Evolutionary conservation across 2,329 filamentous ascomycete species (phyloP).

Genomic region (Ilyonectria robusta): DNA sequence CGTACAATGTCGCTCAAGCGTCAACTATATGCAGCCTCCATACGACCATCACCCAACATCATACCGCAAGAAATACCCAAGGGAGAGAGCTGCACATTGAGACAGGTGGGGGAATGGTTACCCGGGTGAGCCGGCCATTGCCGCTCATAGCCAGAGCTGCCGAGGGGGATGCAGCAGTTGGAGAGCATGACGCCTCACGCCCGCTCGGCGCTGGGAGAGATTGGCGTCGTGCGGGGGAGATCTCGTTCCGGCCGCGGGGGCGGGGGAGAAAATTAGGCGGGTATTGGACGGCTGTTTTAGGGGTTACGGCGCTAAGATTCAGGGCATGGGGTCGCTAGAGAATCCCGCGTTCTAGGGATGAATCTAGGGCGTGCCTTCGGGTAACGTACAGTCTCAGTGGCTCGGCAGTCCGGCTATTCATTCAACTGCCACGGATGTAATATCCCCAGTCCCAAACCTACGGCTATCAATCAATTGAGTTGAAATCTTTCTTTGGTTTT

Average conservation of each 20-base stretch:
- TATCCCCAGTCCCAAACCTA: too few species aligned
- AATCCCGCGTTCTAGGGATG: constrained; percentile 1
- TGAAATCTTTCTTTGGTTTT: not conserved
- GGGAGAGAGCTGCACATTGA: constrained; percentile 5
- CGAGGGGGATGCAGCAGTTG: constrained; percentile 18
- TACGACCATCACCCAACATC: not conserved
- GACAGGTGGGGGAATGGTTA: constrained; percentile 42
- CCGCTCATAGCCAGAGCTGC: constrained; percentile 51
- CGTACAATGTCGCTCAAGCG: not conserved
- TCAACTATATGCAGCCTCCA: constrained; percentile 1
- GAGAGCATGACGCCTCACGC: not conserved
- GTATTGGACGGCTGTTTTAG: constrained; percentile 7
- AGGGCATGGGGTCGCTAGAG: constrained; percentile 26
- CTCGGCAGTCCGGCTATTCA: constrained; percentile 2
- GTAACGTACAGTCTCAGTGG: not conserved
- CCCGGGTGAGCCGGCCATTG: constrained; percentile 54
- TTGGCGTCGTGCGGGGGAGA: constrained; percentile 38
- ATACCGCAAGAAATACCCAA: constrained; percentile 11
- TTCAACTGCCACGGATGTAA: too few species aligned
- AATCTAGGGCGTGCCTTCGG: not conserved
- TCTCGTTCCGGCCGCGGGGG: constrained; percentile 18
- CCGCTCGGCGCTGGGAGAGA: not conserved
- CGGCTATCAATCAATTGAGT: too few species aligned
- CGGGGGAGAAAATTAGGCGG: not conserved
- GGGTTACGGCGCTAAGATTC: constrained; percentile 30